Evolutionary conservation across 495 filamentous ascomycete genomes (phyloP), one percentile per base, ranked within the genome.

Genomic region (Trichoderma orchidacearum): DNA sequence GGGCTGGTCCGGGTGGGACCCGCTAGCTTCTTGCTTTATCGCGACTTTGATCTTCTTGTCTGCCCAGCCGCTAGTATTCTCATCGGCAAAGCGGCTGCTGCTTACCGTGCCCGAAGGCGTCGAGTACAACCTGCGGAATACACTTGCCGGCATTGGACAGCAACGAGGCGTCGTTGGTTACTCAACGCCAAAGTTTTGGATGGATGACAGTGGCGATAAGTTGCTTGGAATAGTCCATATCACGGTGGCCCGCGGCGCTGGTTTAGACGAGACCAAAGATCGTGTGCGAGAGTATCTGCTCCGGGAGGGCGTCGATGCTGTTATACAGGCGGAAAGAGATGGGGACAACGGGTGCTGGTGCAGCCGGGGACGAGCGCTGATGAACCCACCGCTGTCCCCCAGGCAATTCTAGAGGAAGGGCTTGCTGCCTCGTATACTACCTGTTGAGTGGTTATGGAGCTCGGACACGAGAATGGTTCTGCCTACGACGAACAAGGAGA

Each of bases 1-100:
- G 58, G 85, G 83, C 41, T 97, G 91, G 91, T 74, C 87, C 1
- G 90, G 90, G n/a, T 99, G 91, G 76, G 93, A 99, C 67, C 94
- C 93, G 17, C 67, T 97, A 18, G 93, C 92, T 2, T 96, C 93
- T 2, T 90, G 90, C 66, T 74, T 96, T 51, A 99, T 99, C 61
- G 92, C 93, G 0, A 80, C 92, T 31, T 73, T 97, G 57, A 99
- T 99, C 60, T 88, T 96, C 63, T 78, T 83, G 7, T 91, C 90
- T 28, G 87, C 94, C 0, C 79, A 91, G 21, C 93, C 93, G 2
- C 77, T 99, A 6, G 90, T 99, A 38, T 87, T 78, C 59, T 88
- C 85, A 15, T 88, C 87, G 1, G 93, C 91, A 2, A 81, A 83
- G 59, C 83, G 84, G 13, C 68, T 99, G 17, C 73, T 99, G 13